phyloP scores from a whole-genome alignment of 2,329 filamentous ascomycete genomes.

The Plectosphaerella plurivora region DNA sequence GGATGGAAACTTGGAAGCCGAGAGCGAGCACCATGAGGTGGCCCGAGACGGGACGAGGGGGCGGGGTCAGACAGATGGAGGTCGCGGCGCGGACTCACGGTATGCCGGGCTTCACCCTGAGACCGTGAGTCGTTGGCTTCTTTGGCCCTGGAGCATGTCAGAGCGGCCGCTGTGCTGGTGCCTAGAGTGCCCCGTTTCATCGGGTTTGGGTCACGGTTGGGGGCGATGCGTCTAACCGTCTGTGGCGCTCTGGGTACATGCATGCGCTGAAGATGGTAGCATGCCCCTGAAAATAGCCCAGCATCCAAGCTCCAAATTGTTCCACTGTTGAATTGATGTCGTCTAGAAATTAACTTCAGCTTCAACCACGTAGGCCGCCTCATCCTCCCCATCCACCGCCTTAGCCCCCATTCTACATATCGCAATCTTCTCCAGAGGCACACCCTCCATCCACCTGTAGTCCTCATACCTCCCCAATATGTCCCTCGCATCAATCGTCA shows the following conservation, averaged over 20 bases:
- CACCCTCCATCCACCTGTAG: constrained; percentile 65
- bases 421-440: constrained; percentile 65
- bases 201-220: background rate
- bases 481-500: constrained; percentile 49
- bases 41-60: too few relatives aligned
- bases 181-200: background rate
- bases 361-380: constrained; percentile 50
- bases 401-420: constrained; percentile 88
- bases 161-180: too few relatives aligned
- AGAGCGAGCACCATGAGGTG: too few relatives aligned
- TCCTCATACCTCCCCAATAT: constrained; percentile 58
- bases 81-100: too few relatives aligned
- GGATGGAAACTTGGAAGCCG: too few relatives aligned
- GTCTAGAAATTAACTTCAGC: constrained; percentile 37
- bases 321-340: too few relatives aligned
- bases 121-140: background rate
- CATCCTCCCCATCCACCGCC: constrained; percentile 49
- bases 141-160: background rate
- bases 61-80: background rate
- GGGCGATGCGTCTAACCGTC: too few relatives aligned
- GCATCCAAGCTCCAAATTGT: too few relatives aligned
- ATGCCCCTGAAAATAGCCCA: too few relatives aligned
- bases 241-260: background rate
- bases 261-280: background rate
- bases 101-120: too few relatives aligned